Conservation (phyloP, 192 early-diverging fungal genomes). For the Phycomyces blakesleeanus region DNA sequence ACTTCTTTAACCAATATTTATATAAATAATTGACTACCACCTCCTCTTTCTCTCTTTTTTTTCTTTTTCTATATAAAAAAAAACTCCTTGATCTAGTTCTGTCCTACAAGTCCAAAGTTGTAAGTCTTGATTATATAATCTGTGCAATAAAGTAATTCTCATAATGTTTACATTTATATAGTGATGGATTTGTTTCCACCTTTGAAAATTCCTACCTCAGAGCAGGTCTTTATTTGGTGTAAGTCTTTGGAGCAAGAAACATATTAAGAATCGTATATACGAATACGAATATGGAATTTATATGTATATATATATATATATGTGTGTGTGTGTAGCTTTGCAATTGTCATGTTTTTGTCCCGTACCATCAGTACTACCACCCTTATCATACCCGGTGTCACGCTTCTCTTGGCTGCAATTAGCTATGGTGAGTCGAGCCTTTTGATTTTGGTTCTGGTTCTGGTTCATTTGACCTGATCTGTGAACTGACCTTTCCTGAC, state of each 20-base stretch:
- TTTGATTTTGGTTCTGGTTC: too few relatives aligned
- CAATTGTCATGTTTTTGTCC: conserved; percentile 23
- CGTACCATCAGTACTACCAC: conserved; percentile 6
- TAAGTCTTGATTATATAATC: conserved; percentile 13
- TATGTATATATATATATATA: too few relatives aligned
- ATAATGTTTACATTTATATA: background rate
- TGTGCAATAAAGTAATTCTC: background rate
- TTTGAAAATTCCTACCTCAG: conserved; percentile 23
- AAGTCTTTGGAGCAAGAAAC: too few relatives aligned
- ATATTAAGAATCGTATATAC: too few relatives aligned
- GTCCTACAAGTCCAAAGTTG: conserved; percentile 30
- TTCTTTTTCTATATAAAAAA: too few relatives aligned
- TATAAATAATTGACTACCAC: too few relatives aligned
- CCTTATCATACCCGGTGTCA: conserved; percentile 30
- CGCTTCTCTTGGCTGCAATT: conserved; percentile 34
- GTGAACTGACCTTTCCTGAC: too few relatives aligned
- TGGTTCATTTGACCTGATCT: too few relatives aligned
- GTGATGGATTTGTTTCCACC: conserved; percentile 17
- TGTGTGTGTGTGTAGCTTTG: conserved; percentile 1
- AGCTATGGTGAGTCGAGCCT: conserved; percentile 34
- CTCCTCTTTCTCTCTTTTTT: too few relatives aligned
- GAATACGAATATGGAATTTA: too few relatives aligned
- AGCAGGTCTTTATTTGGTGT: conserved; percentile 12
- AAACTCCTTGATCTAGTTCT: conserved; percentile 17
- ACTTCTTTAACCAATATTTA: too few relatives aligned